phyloP scores from a whole-genome alignment of 305 asterid genomes.

The Plantago rigida region DNA sequence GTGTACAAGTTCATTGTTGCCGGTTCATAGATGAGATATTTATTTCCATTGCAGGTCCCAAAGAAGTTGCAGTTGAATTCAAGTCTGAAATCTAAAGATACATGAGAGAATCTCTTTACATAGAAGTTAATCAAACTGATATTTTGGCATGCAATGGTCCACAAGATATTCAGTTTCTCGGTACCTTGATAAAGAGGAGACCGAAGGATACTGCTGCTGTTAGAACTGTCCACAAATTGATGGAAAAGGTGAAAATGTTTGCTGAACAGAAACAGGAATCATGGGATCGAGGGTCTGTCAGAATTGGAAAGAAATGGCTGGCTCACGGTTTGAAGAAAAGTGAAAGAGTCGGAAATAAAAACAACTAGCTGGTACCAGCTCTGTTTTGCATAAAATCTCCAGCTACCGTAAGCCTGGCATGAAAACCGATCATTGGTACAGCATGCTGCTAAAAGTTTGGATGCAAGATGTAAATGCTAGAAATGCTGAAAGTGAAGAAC shows the following conservation, averaged over 20 bases:
- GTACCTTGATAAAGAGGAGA: constrained; percentile 49
- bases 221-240: constrained; percentile 74
- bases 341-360: constrained; percentile 84
- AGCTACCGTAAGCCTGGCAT: constrained; percentile 65
- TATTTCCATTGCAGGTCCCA: constrained; percentile 61
- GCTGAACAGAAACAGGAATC: constrained; percentile 63
- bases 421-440: constrained; percentile 92
- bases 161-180: constrained; percentile 54
- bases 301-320: constrained; percentile 77
- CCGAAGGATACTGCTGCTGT: constrained; percentile 55
- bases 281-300: constrained; percentile 61
- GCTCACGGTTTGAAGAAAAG: constrained; percentile 85
- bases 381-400: constrained; percentile 53
- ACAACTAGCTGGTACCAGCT: constrained; percentile 47
- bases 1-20: constrained; percentile 57
- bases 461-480: constrained; percentile 49
- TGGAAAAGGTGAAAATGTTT: constrained; percentile 63
- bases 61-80: constrained; percentile 53
- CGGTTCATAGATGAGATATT: constrained; percentile 88
- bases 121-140: constrained; percentile 43
- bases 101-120: constrained; percentile 48
- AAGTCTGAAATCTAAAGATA: constrained; percentile 53
- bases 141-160: constrained; percentile 47
- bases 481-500: constrained; percentile 39
- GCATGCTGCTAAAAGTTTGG: constrained; percentile 65